Conservation (phyloP, 306 rosid genomes). For the Ormosia emarginata region DNA sequence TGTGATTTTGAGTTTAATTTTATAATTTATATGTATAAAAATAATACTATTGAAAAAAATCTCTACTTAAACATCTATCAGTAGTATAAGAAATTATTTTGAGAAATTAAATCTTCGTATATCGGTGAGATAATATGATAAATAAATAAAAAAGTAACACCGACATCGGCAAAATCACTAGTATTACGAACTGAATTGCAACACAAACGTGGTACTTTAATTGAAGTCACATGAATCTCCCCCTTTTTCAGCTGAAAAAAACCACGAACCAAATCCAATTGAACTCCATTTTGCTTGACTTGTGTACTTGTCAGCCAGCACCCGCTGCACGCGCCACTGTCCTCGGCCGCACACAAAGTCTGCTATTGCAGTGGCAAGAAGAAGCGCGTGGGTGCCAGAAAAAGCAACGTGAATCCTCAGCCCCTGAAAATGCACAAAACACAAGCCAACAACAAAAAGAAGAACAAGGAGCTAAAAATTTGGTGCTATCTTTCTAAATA, state of each 20-base stretch:
- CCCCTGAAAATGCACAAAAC: not conserved
- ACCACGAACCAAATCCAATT: not conserved
- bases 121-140: no score
- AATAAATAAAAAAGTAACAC: no score
- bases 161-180: not conserved
- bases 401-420: not conserved
- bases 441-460: not conserved
- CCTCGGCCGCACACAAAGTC: not conserved
- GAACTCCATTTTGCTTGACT: not conserved
- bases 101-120: no score
- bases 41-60: no score
- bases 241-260: not conserved
- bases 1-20: no score
- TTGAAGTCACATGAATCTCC: slow-evolving; percentile 25
- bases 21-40: no score
- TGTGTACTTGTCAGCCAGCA: not conserved
- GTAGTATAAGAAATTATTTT: no score
- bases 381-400: slow-evolving; percentile 3
- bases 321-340: slow-evolving; percentile 26
- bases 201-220: slow-evolving; percentile 13
- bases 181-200: not conserved
- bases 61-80: no score
- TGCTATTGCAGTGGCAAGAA: not conserved
- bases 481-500: slow-evolving; percentile 22
- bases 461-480: slow-evolving; percentile 28